These are phyloP conservation scores for Haematococcus lacustris DNA, from an alignment of 139 green algal species.

Conservation along the genomic window DNA sequence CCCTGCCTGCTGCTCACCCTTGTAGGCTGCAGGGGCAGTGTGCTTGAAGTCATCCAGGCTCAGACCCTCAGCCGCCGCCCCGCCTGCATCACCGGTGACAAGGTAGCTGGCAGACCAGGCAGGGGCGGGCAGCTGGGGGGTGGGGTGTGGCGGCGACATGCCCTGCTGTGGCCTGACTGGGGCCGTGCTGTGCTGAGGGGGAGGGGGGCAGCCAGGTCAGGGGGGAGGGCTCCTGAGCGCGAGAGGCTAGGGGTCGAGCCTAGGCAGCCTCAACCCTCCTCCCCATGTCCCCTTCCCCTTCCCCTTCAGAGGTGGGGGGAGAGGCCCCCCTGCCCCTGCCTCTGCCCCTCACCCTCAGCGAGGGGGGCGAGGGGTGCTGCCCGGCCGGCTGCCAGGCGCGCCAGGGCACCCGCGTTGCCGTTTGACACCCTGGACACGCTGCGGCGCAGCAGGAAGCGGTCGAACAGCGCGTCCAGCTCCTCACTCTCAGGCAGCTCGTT, in stretches of 20 bases:
- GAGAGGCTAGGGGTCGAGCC: too few relatives aligned
- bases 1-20: too few relatives aligned
- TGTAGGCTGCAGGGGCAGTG: constrained; percentile 39
- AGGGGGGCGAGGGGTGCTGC: not conserved
- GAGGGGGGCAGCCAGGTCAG: not conserved
- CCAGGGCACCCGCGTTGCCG: constrained; percentile 55
- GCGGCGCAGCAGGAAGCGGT: constrained; percentile 80
- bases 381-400: constrained; percentile 57
- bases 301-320: not conserved
- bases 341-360: not conserved
- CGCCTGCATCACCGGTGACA: not conserved
- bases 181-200: not conserved
- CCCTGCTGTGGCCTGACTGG: not conserved
- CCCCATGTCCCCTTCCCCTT: not conserved
- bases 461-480: constrained; percentile 90
- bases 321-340: not conserved
- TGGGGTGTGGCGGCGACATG: not conserved
- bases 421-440: constrained; percentile 55
- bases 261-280: too few relatives aligned
- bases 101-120: not conserved
- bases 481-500: constrained; percentile 88
- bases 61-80: not conserved
- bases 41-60: constrained; percentile 29
- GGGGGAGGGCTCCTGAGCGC: too few relatives aligned
- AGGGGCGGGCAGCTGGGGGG: not conserved